phyloP scores from a whole-genome alignment of 257 asterid species.

The Rehmannia glutinosa region DNA sequence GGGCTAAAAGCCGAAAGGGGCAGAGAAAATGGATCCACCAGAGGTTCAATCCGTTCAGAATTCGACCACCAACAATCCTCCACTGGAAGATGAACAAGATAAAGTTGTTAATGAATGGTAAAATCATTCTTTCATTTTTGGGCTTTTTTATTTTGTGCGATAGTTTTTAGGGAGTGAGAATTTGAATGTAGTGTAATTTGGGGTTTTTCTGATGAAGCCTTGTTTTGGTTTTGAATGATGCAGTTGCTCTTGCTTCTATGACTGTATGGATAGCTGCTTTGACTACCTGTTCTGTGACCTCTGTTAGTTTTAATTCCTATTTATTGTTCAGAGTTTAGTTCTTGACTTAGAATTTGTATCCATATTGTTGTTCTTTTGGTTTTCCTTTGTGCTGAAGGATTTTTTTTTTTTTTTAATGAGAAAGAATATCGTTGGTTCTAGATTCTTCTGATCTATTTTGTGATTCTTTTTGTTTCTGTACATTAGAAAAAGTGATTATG shows the following conservation, averaged over 20 bases:
- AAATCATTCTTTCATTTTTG: neutral
- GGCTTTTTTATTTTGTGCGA: neutral
- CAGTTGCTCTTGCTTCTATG: constrained; percentile 71
- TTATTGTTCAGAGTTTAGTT: neutral
- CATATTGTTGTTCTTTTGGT: neutral
- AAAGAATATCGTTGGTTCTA: neutral
- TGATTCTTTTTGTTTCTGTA: too few species aligned
- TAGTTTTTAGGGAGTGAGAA: too few species aligned
- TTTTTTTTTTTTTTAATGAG: neutral
- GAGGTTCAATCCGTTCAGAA: constrained; percentile 44
- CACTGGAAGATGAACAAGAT: constrained; percentile 49
- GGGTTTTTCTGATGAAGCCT: neutral
- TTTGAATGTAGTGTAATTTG: too few species aligned
- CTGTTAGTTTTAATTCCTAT: constrained; percentile 20
- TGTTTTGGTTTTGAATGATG: constrained; percentile 17
- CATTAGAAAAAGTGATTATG: too few species aligned
- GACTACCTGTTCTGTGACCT: constrained; percentile 53
- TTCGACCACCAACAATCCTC: constrained; percentile 32
- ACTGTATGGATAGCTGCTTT: constrained; percentile 44
- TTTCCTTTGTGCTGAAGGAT: neutral
- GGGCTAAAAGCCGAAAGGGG: neutral
- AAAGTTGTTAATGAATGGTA: constrained; percentile 51
- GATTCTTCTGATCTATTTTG: neutral
- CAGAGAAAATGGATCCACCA: constrained; percentile 55
- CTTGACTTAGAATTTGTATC: neutral